phyloP scores from a whole-genome alignment of 108 stramenopile genomes.

The Skeletonema costatum region DNA sequence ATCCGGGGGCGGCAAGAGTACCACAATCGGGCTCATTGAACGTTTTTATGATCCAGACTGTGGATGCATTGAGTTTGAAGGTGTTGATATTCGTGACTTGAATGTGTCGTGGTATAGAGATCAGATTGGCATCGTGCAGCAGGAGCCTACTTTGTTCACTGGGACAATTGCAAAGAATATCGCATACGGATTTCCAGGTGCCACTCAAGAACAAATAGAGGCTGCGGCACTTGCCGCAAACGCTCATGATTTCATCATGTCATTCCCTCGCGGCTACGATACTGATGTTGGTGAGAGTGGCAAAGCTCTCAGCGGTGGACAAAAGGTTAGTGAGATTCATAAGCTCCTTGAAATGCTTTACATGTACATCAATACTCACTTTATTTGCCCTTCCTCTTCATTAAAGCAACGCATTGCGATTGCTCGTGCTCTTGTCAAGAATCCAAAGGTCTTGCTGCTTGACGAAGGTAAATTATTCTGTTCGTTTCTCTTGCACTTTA shows the following conservation, averaged over 20 bases:
- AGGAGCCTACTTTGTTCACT: slow-evolving; percentile 93
- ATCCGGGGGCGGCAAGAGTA: slow-evolving; percentile 89
- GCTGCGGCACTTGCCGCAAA: slow-evolving; percentile 88
- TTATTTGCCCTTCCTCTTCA: neutral
- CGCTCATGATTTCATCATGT: slow-evolving; percentile 87
- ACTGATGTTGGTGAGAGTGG: slow-evolving; percentile 84
- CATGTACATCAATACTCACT: neutral
- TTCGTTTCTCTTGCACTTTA: neutral
- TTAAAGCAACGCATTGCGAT: slow-evolving; percentile 67
- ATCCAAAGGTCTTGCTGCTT: slow-evolving; percentile 83
- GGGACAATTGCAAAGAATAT: slow-evolving; percentile 93
- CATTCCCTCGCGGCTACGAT: slow-evolving; percentile 61
- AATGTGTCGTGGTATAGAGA: slow-evolving; percentile 82
- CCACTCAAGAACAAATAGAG: slow-evolving; percentile 66
- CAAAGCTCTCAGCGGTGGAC: slow-evolving; percentile 55
- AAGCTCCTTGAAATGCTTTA: neutral
- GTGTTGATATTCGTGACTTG: slow-evolving; percentile 71
- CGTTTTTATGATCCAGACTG: slow-evolving; percentile 91
- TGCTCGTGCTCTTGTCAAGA: slow-evolving; percentile 86
- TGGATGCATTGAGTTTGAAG: slow-evolving; percentile 84
- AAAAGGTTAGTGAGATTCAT: neutral
- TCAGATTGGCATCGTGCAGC: slow-evolving; percentile 89
- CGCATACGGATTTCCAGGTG: slow-evolving; percentile 65
- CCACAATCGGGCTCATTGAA: slow-evolving; percentile 84
- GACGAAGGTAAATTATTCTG: slow-evolving; percentile 75